Evolutionary conservation across 495 filamentous ascomycete species (phyloP), one percentile per base, ranked within the genome.

Genomic region (Cercophora samala): DNA sequence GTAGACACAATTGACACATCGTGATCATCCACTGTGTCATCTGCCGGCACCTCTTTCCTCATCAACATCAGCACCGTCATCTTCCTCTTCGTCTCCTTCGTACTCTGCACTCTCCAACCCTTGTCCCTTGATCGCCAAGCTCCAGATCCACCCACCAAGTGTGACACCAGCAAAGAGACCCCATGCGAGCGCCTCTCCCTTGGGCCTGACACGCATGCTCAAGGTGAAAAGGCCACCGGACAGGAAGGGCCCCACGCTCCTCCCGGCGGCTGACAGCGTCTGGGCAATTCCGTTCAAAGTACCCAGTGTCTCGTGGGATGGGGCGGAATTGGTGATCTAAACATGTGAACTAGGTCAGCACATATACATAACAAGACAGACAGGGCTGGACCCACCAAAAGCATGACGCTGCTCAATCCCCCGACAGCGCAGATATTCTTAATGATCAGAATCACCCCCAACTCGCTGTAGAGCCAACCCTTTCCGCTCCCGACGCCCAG

Each of bases 231-330:
- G 79, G 2, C 87, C 86, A 1, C 95, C 95, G 0, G 91, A 92
- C 4, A 97, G 78, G 74, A 98, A 93, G 0, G 95, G 95, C 0
- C 95, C 96, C 0, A 91, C 83, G 32, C 94, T 92, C 60, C 95
- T 87, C 23, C 95, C 95, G 1, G 91, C 94, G 0, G 96, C 95
- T 8, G 92, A 95, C 2, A 99, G 86, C 0, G 93, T 96, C 77
- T 99, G 95, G 3, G 95, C 95, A 21, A 99, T 87, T 29, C 95
- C 95, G 68, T 98, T 97, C 29, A 99, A 80, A 1, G 91, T 93
- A 13, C 95, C 95, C 0, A 99, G 83, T 3, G 92, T 92, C 21
- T 89, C 88, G 74, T 96, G 85, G 42, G 93, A 91, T 0, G 91
- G 92, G 1, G 92, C 91, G 1, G 91, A 93, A 72, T 99, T 99